phyloP scores from a whole-genome alignment of 2,329 filamentous ascomycete species.

The Fusarium austroafricanum region DNA sequence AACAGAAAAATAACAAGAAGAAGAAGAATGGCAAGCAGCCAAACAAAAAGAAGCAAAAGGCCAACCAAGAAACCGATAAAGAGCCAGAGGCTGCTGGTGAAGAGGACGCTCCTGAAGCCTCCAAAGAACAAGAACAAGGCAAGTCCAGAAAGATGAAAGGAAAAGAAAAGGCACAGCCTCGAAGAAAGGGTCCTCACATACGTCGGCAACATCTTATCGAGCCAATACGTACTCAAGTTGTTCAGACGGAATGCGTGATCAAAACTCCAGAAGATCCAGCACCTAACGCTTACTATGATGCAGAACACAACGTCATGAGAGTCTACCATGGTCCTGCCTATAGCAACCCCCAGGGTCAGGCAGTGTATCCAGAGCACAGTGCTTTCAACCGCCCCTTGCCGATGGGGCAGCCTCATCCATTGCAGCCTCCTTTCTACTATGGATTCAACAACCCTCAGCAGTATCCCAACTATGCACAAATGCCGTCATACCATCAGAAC shows the following conservation, averaged over 20 bases:
- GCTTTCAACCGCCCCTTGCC: conserved; percentile 51
- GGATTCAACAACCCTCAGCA: conserved; percentile 50
- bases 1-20: conserved; percentile 27
- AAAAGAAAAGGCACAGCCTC: conserved; percentile 25
- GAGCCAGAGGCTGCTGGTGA: conserved; percentile 16
- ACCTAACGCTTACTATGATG: conserved; percentile 70
- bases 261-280: conserved; percentile 64
- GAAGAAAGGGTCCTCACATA: conserved; percentile 44
- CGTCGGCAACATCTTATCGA: conserved; percentile 60
- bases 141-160: conserved; percentile 25
- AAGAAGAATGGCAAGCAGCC: conserved; percentile 13
- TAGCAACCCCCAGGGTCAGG: conserved; percentile 59
- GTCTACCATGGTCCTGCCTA: conserved; percentile 69
- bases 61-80: conserved; percentile 25
- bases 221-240: conserved; percentile 60
- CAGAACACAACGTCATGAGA: conserved; percentile 62
- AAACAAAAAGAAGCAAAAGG: conserved; percentile 24
- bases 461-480: conserved; percentile 38
- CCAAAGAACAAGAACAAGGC: conserved; percentile 34
- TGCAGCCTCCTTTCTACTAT: conserved; percentile 57
- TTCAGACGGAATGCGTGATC: conserved; percentile 67
- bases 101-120: conserved; percentile 12
- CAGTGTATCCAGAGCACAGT: conserved; percentile 59
- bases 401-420: conserved; percentile 57
- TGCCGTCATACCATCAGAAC: conserved; percentile 25